Base-by-base conservation (phyloP, 129 eudicot species). In the Kitagawia praeruptora region DNA sequence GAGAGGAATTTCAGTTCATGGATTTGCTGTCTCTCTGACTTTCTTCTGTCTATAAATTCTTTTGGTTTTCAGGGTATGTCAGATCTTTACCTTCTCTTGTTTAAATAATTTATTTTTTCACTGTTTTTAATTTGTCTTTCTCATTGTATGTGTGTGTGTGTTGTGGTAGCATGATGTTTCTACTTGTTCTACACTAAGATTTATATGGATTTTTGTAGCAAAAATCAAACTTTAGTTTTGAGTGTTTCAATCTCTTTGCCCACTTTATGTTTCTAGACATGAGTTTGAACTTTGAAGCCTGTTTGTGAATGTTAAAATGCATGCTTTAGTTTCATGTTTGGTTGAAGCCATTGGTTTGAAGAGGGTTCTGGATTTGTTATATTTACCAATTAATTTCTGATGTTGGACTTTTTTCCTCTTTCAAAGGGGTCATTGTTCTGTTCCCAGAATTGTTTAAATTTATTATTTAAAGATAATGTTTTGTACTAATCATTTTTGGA, bases 51-150 rank as follows among this genome's bases (percentile, higher is more conserved):
- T 18, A 3, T 71, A 21, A 71, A 21, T 19, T 71, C 25, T 40
- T 13, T n/a, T 70, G 49, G 49, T 13, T 71, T 71, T 71, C 73
- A 67, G 73, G 73, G 73, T 67, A 67, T 67, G 73, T 71, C 75
- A 71, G 49, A 71, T 71, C 75, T 71, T 41, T 71, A 40, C 27
- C 44, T 71, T 37, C 27, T 37, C 75, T 38, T 70, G 45, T 70
- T 70, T 39, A 0, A 19, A 4, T 39, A 14, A 21, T 10, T 10
- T 71, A 8, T 0, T 71, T 71, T 69, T 69, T 3, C n/a, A 39
- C 12, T 1, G 27, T 40, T 37, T 15, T 16, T 18, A 31, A 19
- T 10, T 70, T 39, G 15, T 70, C 41, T 70, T 38, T 8, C n/a
- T 38, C 16, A 70, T 19, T 39, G n/a, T 40, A 2, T 28, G 42